Evolutionary conservation across 2,329 filamentous ascomycete genomes (phyloP), one percentile per base, ranked within the genome.

Genomic region (Colletotrichum zoysiae): DNA sequence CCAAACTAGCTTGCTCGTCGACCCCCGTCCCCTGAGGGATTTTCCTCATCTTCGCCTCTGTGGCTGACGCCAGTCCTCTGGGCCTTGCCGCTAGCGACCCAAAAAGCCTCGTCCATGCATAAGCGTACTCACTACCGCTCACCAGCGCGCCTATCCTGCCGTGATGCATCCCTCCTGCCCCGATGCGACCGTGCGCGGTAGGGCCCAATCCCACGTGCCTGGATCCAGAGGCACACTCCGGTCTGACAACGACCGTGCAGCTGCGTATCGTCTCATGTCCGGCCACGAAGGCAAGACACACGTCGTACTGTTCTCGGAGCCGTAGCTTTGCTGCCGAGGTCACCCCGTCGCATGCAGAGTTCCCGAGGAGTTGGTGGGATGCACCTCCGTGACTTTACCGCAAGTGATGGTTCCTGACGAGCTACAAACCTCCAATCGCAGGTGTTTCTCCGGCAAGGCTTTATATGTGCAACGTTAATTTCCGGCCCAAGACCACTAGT

Each of bases 1-100:
- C 58, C 30, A 48, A 55, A 40, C 8, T 46, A 46, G 59, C 20
- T 57, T 67, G 51, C 42, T 67, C 50, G 18, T 44, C 23, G 57
- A 26, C 26, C 40, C 48, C 30, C 18, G 12, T 51, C 60, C n/a
- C 18, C 9, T n/a, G 50, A 44, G 46, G 44, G 30, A 51, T 38
- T 51, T 42, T 33, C 23, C 8, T 62, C n/a, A 51, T 35, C 5
- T 51, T 23, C 33, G n/a, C 59, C 2, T 26, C 20, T 23, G 33
- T 51, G n/a, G 16, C 33, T 12, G 59, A 23, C 30, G 33, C n/a
- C n/a, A 20, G n/a, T n/a, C n/a, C 16, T 8, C 14, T 26, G n/a
- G 11, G 9, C 30, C 42, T 60, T n/a, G 2, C 26, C 26, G 46
- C 59, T 62, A 30, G 38, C 56, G 56, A 26, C 56, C 9, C 38